These are phyloP conservation scores for Colletotrichum costaricense DNA, from an alignment of 2,329 filamentous ascomycete genomes.

Conservation along the genomic window DNA sequence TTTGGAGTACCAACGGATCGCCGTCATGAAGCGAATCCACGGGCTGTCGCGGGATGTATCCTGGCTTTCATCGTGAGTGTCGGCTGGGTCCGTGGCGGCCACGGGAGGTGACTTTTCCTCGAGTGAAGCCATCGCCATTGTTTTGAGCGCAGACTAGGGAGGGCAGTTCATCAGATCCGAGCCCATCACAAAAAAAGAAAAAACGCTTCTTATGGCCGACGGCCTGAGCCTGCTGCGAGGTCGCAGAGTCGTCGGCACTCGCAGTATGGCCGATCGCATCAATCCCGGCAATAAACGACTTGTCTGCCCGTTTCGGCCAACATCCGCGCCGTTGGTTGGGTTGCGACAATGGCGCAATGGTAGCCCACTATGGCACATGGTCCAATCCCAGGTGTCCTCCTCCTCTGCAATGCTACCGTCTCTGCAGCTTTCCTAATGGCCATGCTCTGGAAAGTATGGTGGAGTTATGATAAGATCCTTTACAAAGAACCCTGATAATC, in stretches of 20 bases:
- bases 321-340: slow-evolving; percentile 23
- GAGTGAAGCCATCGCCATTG: slow-evolving; percentile 10
- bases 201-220: neutral
- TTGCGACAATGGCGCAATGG: slow-evolving; percentile 28
- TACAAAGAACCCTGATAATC: neutral
- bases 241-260: neutral
- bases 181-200: neutral
- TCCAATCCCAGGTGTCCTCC: slow-evolving; percentile 7
- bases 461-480: neutral
- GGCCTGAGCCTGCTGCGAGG: slow-evolving; percentile 9
- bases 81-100: slow-evolving; percentile 2
- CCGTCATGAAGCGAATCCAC: slow-evolving; percentile 44
- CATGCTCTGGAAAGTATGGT: neutral
- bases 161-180: too few species aligned
- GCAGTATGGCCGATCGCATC: neutral
- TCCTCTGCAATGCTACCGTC: slow-evolving; percentile 4
- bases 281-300: neutral
- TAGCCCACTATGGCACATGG: slow-evolving; percentile 27
- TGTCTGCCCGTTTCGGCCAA: slow-evolving; percentile 11
- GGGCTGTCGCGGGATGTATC: slow-evolving; percentile 7
- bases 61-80: neutral
- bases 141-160: too few species aligned
- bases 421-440: neutral
- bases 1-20: slow-evolving; percentile 46
- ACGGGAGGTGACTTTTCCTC: slow-evolving; percentile 23